Evolutionary conservation across 2,329 filamentous ascomycete genomes (phyloP).

Genomic region (Diaporthe aspalathi): DNA sequence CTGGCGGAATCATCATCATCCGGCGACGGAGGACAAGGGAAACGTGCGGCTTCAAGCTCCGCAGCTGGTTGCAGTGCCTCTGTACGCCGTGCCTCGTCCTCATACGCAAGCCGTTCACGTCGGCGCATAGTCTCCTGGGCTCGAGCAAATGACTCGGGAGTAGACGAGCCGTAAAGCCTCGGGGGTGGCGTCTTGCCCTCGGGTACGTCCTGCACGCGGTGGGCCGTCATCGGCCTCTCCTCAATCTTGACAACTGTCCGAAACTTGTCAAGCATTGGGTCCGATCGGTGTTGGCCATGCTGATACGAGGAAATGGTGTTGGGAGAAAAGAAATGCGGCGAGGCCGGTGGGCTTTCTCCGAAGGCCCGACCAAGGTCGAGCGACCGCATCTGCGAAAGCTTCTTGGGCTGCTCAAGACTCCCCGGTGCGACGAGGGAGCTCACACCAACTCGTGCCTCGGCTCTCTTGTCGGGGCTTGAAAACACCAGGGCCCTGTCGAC

Average conservation of each 20-base stretch:
- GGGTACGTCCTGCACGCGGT: slow-evolving; percentile 53
- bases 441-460: slow-evolving; percentile 71
- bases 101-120: slow-evolving; percentile 49
- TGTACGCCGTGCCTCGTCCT: slow-evolving; percentile 48
- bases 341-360: slow-evolving; percentile 47
- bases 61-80: slow-evolving; percentile 41
- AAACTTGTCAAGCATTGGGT: slow-evolving; percentile 55
- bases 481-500: slow-evolving; percentile 71
- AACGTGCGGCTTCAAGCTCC: slow-evolving; percentile 46
- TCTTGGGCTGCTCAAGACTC: slow-evolving; percentile 62
- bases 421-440: slow-evolving; percentile 73
- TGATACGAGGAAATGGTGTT: slow-evolving; percentile 55
- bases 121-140: slow-evolving; percentile 50
- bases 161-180: slow-evolving; percentile 52
- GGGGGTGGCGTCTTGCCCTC: slow-evolving; percentile 52
- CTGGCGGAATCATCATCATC: slow-evolving; percentile 53
- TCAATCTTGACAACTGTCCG: slow-evolving; percentile 51
- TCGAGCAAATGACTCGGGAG: slow-evolving; percentile 53
- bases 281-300: slow-evolving; percentile 55
- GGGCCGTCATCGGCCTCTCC: slow-evolving; percentile 61
- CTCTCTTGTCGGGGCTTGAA: slow-evolving; percentile 71
- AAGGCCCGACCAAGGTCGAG: slow-evolving; percentile 51
- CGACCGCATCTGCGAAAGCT: slow-evolving; percentile 60
- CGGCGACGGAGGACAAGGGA: slow-evolving; percentile 60
- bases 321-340: slow-evolving; percentile 55